A percentile compares a stretch with the other conserved stretches of the same genome.
phyloP scores from a whole-genome alignment of 2,329 filamentous ascomycete genomes.

The Apiospora sp. region DNA sequence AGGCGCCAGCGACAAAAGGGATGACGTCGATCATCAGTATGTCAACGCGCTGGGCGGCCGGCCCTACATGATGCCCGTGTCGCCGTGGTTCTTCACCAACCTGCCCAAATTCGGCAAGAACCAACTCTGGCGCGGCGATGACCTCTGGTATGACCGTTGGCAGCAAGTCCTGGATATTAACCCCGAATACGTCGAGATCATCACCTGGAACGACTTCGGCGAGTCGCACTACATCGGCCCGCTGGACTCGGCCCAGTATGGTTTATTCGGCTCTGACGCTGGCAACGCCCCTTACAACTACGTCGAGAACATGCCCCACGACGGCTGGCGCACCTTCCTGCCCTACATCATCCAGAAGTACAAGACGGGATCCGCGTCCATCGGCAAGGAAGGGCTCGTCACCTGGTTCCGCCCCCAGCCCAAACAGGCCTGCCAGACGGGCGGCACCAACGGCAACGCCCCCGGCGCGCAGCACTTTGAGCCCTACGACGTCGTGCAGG shows the following conservation, averaged over 20 bases:
- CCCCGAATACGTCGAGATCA: conserved; percentile 54
- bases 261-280: conserved; percentile 34
- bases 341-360: conserved; percentile 54
- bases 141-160: conserved; percentile 65
- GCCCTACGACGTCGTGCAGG: not conserved
- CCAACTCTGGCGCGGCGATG: conserved; percentile 63
- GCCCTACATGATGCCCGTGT: conserved; percentile 29
- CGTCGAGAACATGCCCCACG: conserved; percentile 17
- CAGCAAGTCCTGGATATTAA: conserved; percentile 56
- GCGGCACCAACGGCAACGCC: conserved; percentile 17
- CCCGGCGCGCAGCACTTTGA: not conserved
- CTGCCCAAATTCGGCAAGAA: conserved; percentile 58
- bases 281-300: conserved; percentile 12
- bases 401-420: conserved; percentile 50
- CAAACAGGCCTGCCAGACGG: not conserved
- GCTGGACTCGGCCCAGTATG: not conserved
- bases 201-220: conserved; percentile 63
- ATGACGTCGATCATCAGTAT: conserved; percentile 24
- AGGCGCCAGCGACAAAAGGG: conserved; percentile 6
- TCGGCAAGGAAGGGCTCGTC: conserved; percentile 44
- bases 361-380: conserved; percentile 50
- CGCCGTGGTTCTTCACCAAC: conserved; percentile 29
- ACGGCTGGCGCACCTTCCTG: conserved; percentile 15
- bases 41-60: conserved; percentile 21
- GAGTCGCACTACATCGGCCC: conserved; percentile 63